These are phyloP conservation scores for Eragrostis curvula DNA, from an alignment of 176 grass and related monocot species.

Conservation along the genomic window DNA sequence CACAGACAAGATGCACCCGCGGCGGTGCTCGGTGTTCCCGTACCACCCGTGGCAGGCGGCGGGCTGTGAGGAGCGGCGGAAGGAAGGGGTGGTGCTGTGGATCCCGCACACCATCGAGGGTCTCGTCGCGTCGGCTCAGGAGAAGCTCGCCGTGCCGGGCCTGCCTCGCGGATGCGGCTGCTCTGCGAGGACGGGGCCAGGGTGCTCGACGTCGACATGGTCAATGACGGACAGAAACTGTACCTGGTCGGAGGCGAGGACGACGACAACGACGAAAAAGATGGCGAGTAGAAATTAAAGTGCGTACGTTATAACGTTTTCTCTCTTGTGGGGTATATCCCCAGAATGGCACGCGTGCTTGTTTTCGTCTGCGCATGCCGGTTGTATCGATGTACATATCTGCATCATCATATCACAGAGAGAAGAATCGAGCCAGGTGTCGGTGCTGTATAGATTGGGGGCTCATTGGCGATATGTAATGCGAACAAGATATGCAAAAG, in stretches of 20 bases:
- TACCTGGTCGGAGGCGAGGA: conserved; percentile 61
- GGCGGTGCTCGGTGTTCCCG: conserved; percentile 81
- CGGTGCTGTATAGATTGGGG: conserved; percentile 3
- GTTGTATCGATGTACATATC: not conserved
- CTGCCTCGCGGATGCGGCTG: conserved; percentile 41
- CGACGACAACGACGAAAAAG: not conserved
- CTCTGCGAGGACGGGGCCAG: conserved; percentile 70
- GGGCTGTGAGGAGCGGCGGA: conserved; percentile 29
- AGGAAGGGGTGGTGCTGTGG: conserved; percentile 80
- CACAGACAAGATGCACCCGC: conserved; percentile 69
- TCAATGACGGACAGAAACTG: conserved; percentile 70
- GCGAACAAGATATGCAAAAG: too few relatives aligned
- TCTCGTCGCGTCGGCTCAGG: conserved; percentile 57
- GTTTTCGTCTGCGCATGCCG: conserved; percentile 15
- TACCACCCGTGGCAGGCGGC: conserved; percentile 68
- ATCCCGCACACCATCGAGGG: conserved; percentile 67
- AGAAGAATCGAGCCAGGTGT: not conserved
- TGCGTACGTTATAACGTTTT: too few relatives aligned
- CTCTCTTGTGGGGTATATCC: too few relatives aligned
- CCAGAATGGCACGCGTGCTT: not conserved
- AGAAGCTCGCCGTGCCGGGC: conserved; percentile 58
- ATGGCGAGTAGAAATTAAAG: conserved; percentile 7
- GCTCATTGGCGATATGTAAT: not conserved
- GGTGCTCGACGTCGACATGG: conserved; percentile 60
- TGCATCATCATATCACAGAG: not conserved